These are phyloP conservation scores for Polytrichum commune DNA, from an alignment of 225 moss, liverwort and hornwort species.

Conservation along the genomic window DNA sequence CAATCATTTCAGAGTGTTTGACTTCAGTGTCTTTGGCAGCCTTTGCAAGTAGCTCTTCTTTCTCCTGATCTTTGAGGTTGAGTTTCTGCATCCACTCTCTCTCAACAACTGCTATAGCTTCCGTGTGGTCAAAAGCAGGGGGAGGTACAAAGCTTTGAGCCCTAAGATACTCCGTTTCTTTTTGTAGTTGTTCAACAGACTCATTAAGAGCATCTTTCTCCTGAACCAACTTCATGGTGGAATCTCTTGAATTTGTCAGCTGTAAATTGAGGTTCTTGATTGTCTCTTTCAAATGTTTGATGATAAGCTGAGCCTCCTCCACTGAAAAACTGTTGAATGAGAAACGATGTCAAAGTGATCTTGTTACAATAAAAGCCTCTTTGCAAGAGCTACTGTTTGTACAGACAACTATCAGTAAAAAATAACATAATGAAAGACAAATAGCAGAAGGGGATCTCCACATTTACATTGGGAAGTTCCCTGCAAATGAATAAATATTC, in stretches of 20 bases:
- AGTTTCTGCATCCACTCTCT: constrained; percentile 13
- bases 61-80: constrained; percentile 5
- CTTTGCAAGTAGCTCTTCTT: background rate
- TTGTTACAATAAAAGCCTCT: background rate
- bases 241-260: constrained; percentile 40
- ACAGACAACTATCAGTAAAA: background rate
- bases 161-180: constrained; percentile 27
- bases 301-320: constrained; percentile 53
- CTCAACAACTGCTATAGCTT: constrained; percentile 29
- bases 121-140: constrained; percentile 17
- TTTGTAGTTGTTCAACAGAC: constrained; percentile 22
- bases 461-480: background rate
- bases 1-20: background rate
- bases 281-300: constrained; percentile 49
- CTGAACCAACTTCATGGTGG: constrained; percentile 26
- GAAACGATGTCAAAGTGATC: constrained; percentile 7
- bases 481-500: background rate
- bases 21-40: too few species aligned
- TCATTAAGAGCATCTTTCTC: constrained; percentile 31
- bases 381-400: background rate
- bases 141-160: constrained; percentile 7
- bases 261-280: constrained; percentile 33
- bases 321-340: constrained; percentile 42
- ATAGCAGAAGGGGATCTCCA: constrained; percentile 4
- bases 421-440: background rate